A percentile compares a stretch with the other conserved stretches of the same genome.
These are phyloP conservation scores for Carpinus fangiana DNA, from an alignment of 306 rosid genomes.

Conservation along the genomic window DNA sequence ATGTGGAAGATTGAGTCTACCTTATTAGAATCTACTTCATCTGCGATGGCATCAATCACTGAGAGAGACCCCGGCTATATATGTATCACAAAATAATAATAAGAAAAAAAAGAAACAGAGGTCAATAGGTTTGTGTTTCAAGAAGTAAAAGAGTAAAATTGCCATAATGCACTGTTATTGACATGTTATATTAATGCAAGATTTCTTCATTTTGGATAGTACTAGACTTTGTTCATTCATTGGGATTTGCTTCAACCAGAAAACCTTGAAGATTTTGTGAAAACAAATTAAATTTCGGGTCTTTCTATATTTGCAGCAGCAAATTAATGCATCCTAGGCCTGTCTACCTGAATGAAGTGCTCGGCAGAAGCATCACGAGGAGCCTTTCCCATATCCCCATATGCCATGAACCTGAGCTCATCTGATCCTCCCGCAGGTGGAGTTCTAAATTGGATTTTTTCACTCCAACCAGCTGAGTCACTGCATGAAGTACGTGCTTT, in stretches of 20 bases:
- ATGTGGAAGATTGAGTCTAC: constrained; percentile 75
- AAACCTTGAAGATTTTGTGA: too few relatives aligned
- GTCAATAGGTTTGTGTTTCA: background rate
- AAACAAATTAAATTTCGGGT: too few relatives aligned
- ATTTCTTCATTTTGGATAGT: too few relatives aligned
- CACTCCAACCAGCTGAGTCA: constrained; percentile 72
- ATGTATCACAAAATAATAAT: background rate
- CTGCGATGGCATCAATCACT: constrained; percentile 52
- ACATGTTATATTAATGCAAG: too few relatives aligned
- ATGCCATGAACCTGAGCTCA: constrained; percentile 65
- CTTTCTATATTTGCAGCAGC: too few relatives aligned
- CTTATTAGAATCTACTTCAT: constrained; percentile 46
- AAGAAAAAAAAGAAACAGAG: background rate
- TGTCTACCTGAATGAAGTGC: constrained; percentile 83
- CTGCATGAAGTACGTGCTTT: constrained; percentile 33
- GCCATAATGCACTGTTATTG: too few relatives aligned
- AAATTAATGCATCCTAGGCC: background rate
- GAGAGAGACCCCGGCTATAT: constrained; percentile 84
- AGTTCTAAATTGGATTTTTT: constrained; percentile 50
- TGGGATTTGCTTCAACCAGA: too few relatives aligned
- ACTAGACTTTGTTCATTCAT: too few relatives aligned
- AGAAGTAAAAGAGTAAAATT: too few relatives aligned
- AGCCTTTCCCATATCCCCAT: constrained; percentile 92
- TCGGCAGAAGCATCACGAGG: constrained; percentile 73
- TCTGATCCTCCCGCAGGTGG: constrained; percentile 82